Conservation (phyloP, 2,329 filamentous ascomycete genomes). For the Neonectria coccinea region DNA sequence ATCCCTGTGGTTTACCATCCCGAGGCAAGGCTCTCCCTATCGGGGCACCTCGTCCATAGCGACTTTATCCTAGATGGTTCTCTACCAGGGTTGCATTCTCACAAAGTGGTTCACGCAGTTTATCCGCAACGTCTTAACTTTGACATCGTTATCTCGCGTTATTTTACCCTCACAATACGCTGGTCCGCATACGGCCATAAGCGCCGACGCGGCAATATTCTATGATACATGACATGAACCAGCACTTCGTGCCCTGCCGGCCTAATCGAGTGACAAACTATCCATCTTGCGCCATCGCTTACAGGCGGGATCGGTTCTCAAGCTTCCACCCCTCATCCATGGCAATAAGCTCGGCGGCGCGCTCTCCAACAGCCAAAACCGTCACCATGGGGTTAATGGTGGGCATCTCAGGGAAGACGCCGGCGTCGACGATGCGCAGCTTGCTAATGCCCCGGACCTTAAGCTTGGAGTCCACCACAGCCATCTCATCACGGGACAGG, state of each 20-base stretch:
- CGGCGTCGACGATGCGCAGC: slow-evolving; percentile 85
- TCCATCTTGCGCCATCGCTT: slow-evolving; percentile 22
- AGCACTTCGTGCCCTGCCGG: slow-evolving; percentile 13
- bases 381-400: slow-evolving; percentile 93
- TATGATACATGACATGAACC: slow-evolving; percentile 28
- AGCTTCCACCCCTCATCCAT: slow-evolving; percentile 70
- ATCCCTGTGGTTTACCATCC: background rate
- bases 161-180: slow-evolving; percentile 24
- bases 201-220: slow-evolving; percentile 27
- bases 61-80: slow-evolving; percentile 6
- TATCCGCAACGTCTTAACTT: background rate
- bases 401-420: slow-evolving; percentile 88
- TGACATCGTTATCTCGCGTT: slow-evolving; percentile 26
- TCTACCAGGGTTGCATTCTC: background rate
- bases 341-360: slow-evolving; percentile 82
- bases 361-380: slow-evolving; percentile 85
- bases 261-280: slow-evolving; percentile 17
- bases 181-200: slow-evolving; percentile 26
- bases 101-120: background rate
- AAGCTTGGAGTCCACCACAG: slow-evolving; percentile 83
- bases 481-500: slow-evolving; percentile 72
- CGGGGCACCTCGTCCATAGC: background rate
- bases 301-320: slow-evolving; percentile 48
- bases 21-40: background rate
- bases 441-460: slow-evolving; percentile 78